Percentiles rank a stretch among this genome's conserved stretches.
phyloP scores from a whole-genome alignment of 352 stramenopile genomes.

The Pythium scleroteichum region DNA sequence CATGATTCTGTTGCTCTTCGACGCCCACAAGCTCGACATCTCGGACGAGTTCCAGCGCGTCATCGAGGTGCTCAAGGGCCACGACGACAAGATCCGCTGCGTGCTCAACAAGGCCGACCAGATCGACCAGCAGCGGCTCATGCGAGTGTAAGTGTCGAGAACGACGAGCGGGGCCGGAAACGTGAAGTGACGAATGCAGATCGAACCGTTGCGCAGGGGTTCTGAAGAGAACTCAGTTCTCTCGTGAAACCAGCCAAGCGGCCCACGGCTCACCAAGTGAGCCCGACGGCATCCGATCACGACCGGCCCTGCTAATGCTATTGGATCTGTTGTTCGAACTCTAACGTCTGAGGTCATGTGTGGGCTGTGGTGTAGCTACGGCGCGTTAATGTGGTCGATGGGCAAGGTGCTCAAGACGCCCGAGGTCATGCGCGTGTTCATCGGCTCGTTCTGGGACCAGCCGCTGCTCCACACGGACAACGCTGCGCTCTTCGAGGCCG shows the following conservation, averaged over 20 bases:
- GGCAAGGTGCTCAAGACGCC: conserved; percentile 98
- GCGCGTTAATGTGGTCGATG: conserved; percentile 97
- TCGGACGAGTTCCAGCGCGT: conserved; percentile 98
- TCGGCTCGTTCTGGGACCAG: conserved; percentile 98
- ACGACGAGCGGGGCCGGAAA: neutral
- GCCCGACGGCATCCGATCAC: conserved; percentile 22
- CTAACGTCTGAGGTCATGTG: neutral
- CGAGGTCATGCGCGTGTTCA: conserved; percentile 98
- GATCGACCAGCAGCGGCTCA: conserved; percentile 97
- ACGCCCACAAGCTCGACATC: conserved; percentile 99
- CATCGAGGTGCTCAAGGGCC: conserved; percentile 95
- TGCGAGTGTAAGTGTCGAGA: conserved; percentile 84
- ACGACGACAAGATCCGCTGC: conserved; percentile 99
- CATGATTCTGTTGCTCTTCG: conserved; percentile 99
- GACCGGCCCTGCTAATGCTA: neutral
- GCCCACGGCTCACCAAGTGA: neutral
- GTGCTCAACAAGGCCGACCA: conserved; percentile 99
- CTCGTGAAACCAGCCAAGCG: conserved; percentile 21
- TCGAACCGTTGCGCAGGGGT: conserved; percentile 44
- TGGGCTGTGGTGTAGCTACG: conserved; percentile 85
- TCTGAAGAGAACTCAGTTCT: conserved; percentile 34
- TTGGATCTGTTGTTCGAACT: no score
- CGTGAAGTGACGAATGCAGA: conserved; percentile 25
- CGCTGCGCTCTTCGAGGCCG: conserved; percentile 94
- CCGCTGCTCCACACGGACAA: conserved; percentile 87